Evolutionary conservation across 768 basidiomycete genomes (phyloP).

Genomic region (Pisolithus tinctorius): DNA sequence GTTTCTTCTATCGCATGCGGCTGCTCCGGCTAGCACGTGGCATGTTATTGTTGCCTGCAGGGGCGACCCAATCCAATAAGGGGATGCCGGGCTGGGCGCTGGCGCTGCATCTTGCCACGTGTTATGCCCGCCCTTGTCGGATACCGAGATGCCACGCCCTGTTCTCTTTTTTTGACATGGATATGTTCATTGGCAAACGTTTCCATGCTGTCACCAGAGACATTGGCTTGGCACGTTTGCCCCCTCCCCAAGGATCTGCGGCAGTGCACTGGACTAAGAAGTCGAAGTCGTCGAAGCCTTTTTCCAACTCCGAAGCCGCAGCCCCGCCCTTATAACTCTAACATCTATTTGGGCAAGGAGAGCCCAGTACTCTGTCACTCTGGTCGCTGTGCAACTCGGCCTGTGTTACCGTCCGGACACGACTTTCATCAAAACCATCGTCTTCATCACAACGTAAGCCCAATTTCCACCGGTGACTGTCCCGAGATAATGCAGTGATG

Average conservation of each 20-base stretch:
- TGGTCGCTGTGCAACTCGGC: not conserved
- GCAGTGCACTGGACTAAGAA: too few relatives aligned
- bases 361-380: not conserved
- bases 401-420: not conserved
- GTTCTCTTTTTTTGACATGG: too few relatives aligned
- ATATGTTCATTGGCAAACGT: too few relatives aligned
- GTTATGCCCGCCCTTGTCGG: not conserved
- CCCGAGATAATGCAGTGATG: not conserved
- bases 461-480: not conserved
- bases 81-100: not conserved
- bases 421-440: not conserved
- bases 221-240: too few relatives aligned
- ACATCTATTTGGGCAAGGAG: not conserved
- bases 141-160: too few relatives aligned
- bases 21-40: not conserved
- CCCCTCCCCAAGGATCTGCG: too few relatives aligned
- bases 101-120: not conserved
- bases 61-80: not conserved
- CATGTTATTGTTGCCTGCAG: not conserved
- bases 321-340: not conserved
- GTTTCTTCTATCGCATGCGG: not conserved
- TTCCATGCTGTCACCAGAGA: too few relatives aligned
- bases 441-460: not conserved
- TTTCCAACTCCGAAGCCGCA: not conserved
- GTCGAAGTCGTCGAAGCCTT: not conserved